Base-by-base conservation (phyloP, 257 asterid genomes). In the Plectranthus barbatus region DNA sequence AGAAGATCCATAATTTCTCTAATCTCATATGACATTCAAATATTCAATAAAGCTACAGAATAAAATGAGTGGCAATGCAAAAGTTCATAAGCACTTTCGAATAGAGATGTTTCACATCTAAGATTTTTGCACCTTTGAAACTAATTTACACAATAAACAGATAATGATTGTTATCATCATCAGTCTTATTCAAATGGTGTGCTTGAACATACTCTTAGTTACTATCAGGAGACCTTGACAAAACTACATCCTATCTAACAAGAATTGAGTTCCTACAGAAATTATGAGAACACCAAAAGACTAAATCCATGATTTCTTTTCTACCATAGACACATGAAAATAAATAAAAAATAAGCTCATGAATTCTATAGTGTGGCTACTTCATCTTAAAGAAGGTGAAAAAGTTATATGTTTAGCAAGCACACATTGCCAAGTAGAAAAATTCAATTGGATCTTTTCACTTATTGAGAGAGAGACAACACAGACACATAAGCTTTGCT, bases 331-430 rank as follows among this genome's bases (percentile, higher is more conserved):
- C 47, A 56, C 62, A 21, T 18, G 23, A 47, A 29, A 46, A 15
- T 21, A 2, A 29, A 26, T 47, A 4, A 11, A 5, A 47, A 62
- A 23, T 18, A 62, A 29, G 21, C 12, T 55, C 36, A 40, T 39
- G 37, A 13, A 58, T 20, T 20, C 12, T 23, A 20, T 40, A 13
- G n/a, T 9, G 39, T 20, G 4, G 41, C 29, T 46, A 56, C 57
- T 20, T 56, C 59, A 59, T 26, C n/a, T 11, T 19, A 31, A 18
- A 8, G 29, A 19, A 66, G 49, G 37, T 11, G 13, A 44, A 29
- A 19, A 56, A 2, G 45, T 55, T 58, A 4, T 20, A n/a, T 55
- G 40, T 9, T 55, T 54, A 52, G 70, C 54, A 65, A 65, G 54
- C 42, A 53, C 44, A 7, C 23, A 53, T 40, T 65, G 40, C 39